Percentiles rank a stretch among this genome's conserved stretches.
phyloP scores from a whole-genome alignment of 176 grass and related monocot genomes.

The Oryza coarctata region DNA sequence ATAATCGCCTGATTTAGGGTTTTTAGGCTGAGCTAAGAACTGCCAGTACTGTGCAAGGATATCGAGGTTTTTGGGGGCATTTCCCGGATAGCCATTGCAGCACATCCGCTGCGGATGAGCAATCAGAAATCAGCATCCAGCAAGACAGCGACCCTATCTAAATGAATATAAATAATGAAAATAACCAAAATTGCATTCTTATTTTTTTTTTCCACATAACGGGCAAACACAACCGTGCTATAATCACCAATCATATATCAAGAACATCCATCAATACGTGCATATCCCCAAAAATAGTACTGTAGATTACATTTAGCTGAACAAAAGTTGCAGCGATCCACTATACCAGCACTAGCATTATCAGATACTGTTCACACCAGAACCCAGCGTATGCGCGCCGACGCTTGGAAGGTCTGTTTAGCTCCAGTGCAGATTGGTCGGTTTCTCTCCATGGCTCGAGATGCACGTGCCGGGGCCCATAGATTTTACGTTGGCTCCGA shows the following conservation, averaged over 20 bases:
- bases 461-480: too few relatives aligned
- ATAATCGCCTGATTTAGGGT: conserved; percentile 75
- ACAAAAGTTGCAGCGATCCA: not conserved
- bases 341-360: not conserved
- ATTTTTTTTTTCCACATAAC: not conserved
- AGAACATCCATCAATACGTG: not conserved
- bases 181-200: conserved; percentile 5
- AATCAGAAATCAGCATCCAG: conserved; percentile 6
- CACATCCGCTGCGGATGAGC: conserved; percentile 54
- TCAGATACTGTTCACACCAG: too few relatives aligned
- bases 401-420: too few relatives aligned
- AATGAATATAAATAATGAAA: not conserved
- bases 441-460: too few relatives aligned
- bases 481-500: too few relatives aligned
- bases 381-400: too few relatives aligned
- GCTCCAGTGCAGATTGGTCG: too few relatives aligned
- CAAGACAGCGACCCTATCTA: not conserved
- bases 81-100: conserved; percentile 90
- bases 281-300: not conserved
- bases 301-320: not conserved
- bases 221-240: not conserved
- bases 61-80: conserved; percentile 66
- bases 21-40: conserved; percentile 53
- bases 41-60: conserved; percentile 92
- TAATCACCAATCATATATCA: not conserved